A percentile compares a stretch with the other conserved stretches of the same genome.
Conservation (phyloP, 768 basidiomycete species). For the Boletus sp. region DNA sequence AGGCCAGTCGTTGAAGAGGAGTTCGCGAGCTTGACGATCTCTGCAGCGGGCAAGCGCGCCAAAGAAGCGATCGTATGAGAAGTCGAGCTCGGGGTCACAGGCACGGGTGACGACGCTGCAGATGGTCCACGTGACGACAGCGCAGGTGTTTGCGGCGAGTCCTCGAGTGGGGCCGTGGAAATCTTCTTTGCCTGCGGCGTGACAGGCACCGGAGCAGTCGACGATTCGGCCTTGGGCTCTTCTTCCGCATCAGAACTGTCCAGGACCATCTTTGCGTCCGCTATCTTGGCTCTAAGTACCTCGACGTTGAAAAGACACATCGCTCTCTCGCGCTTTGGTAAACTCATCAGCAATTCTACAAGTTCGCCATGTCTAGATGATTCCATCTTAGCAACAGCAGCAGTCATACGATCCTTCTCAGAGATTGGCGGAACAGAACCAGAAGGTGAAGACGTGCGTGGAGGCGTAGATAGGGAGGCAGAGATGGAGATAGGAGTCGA, state of each 20-base stretch:
- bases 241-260: conserved; percentile 66
- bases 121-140: conserved; percentile 72
- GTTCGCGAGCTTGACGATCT: conserved; percentile 67
- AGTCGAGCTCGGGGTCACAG: conserved; percentile 51
- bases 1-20: conserved; percentile 45
- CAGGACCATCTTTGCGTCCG: conserved; percentile 78
- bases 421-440: conserved; percentile 58
- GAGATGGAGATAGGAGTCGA: conserved; percentile 80
- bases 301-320: conserved; percentile 90
- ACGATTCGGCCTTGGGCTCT: conserved; percentile 28
- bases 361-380: conserved; percentile 57
- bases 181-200: conserved; percentile 67
- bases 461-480: conserved; percentile 73
- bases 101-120: conserved; percentile 66
- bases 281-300: conserved; percentile 70
- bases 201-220: conserved; percentile 37
- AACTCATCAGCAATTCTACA: conserved; percentile 76
- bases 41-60: conserved; percentile 67
- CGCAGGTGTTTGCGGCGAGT: conserved; percentile 73
- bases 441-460: conserved; percentile 78
- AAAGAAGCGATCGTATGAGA: conserved; percentile 66
- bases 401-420: conserved; percentile 72
- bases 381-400: conserved; percentile 65
- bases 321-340: conserved; percentile 85
- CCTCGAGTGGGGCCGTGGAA: conserved; percentile 34